These are phyloP conservation scores for Microsporum canis DNA, from an alignment of 2,329 filamentous ascomycete species.

Conservation along the genomic window DNA sequence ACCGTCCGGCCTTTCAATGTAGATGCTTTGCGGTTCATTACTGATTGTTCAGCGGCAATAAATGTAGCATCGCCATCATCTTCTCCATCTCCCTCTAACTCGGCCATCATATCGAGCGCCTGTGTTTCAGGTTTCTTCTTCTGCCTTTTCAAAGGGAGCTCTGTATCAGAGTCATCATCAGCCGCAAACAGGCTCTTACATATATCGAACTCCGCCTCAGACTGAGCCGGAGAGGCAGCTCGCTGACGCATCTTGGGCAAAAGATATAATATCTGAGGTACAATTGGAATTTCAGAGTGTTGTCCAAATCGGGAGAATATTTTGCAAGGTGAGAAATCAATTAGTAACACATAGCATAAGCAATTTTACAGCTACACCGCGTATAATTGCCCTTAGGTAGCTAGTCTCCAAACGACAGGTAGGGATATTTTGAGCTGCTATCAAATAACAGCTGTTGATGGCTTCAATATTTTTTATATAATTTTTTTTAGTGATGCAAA, in stretches of 20 bases:
- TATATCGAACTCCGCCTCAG: constrained; percentile 88
- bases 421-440: background rate
- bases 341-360: background rate
- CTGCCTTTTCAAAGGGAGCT: constrained; percentile 28
- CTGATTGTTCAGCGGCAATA: constrained; percentile 77
- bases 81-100: constrained; percentile 48
- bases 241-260: constrained; percentile 53
- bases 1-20: constrained; percentile 74
- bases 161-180: constrained; percentile 40
- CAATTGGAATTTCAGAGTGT: background rate
- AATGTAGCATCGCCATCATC: constrained; percentile 65
- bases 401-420: background rate
- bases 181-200: constrained; percentile 62
- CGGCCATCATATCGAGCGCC: constrained; percentile 44
- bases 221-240: constrained; percentile 66
- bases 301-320: background rate
- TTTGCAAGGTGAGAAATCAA: background rate
- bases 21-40: constrained; percentile 72
- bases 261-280: background rate
- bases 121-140: constrained; percentile 25
- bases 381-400: background rate
- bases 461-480: background rate
- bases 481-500: background rate
- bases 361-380: background rate
- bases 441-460: background rate